phyloP scores from a whole-genome alignment of 352 stramenopile species.

The Phytophthora rubi region DNA sequence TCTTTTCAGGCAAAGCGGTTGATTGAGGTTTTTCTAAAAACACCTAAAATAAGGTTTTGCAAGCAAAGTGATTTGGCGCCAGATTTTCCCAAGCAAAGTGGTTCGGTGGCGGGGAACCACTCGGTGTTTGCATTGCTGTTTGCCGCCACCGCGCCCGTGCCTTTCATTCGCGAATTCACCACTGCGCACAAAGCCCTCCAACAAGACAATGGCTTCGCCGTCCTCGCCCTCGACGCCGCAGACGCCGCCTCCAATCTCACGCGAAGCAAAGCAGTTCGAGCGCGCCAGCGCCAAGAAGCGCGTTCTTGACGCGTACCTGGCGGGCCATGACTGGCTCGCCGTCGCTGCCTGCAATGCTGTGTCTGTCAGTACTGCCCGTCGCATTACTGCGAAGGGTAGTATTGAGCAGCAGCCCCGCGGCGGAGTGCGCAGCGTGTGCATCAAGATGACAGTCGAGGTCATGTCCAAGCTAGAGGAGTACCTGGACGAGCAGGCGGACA shows the following conservation, averaged over 20 bases:
- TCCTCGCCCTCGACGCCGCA: background rate
- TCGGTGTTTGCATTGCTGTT: background rate
- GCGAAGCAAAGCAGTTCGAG: background rate
- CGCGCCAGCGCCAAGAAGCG: background rate
- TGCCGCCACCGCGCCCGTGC: background rate
- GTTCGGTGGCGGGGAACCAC: background rate
- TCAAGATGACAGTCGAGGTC: background rate
- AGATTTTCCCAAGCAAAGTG: background rate
- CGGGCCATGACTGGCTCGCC: background rate
- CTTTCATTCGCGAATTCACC: background rate
- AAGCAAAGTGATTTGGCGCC: background rate
- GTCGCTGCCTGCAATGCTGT: background rate
- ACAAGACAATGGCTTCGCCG: background rate
- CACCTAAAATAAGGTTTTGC: background rate
- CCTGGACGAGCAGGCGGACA: background rate
- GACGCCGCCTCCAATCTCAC: background rate
- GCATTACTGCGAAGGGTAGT: background rate
- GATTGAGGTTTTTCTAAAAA: background rate
- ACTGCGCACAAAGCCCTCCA: background rate
- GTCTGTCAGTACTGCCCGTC: background rate
- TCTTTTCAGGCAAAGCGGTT: background rate
- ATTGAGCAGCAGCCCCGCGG: background rate
- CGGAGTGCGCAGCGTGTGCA: background rate
- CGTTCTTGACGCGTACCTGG: slow-evolving; percentile 1
- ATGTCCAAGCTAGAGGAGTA: background rate